Base-by-base conservation (phyloP, 192 early-diverging fungal species). In the Geosiphon pyriformis region DNA sequence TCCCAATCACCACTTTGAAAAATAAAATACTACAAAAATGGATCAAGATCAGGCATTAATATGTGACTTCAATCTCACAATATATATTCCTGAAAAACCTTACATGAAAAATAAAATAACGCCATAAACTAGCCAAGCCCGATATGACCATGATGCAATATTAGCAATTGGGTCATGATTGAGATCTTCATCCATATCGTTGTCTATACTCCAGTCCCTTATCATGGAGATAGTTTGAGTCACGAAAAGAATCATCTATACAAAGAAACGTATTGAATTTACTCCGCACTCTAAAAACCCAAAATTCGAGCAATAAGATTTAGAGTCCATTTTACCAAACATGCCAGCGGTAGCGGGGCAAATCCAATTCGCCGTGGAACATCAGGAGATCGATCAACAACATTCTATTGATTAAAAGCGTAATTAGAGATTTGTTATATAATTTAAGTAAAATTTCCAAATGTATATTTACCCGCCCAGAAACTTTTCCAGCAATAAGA, bases 331-430 rank as follows among this genome's bases (percentile, higher is more conserved):
- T 84, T 82, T 37, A 89, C 85, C 23, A 94, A 72, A 60, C 90
- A 92, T 12, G 86, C 83, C 30, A 94, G 66, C 0, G 92, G 92
- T n/a, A 94, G 68, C 26, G 83, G 81, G 4, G 90, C 87, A 65
- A 94, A 87, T 35, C 92, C 92, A 61, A 94, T 88, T 7, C 92
- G 76, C 4, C 88, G 81, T 1, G 92, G 88, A 0, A 94, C 88
- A 42, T 83, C 79, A 0, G 88, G 88, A 3, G 89, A 88, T 61
- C 85, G 84, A 71, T 93, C 89, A 6, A 84, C 74, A 74, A 82
- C 83, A 59, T 68, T 73, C 67, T 86, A 79, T 64, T 18, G 18
- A 51, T 32, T 11, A 2, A 25, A 27, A 18, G 11, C 27, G 6
- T 17, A 15, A 31, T 17, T 22, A 59, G 12, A 33, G 33, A 29